Conservation (phyloP, 306 rosid species). For the Astragalus membranaceus region DNA sequence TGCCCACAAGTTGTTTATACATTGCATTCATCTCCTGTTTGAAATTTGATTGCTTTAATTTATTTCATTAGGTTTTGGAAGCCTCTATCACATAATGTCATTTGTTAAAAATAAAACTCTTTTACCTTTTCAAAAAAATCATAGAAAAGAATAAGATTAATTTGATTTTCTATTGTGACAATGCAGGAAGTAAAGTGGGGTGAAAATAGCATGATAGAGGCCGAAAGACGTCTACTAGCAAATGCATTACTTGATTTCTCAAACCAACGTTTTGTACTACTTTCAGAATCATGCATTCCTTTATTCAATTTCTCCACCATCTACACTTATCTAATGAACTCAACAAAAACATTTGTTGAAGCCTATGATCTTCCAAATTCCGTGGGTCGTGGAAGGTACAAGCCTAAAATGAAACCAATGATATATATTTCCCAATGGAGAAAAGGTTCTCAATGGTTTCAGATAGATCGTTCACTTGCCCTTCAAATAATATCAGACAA, state of each 20-base stretch:
- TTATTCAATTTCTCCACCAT: slow-evolving; percentile 65
- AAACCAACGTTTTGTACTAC: slow-evolving; percentile 65
- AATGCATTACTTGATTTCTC: slow-evolving; percentile 63
- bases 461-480: slow-evolving; percentile 58
- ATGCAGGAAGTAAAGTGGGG: slow-evolving; percentile 81
- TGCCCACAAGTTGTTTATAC: too few species aligned
- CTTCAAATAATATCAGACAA: slow-evolving; percentile 43
- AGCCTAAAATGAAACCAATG: slow-evolving; percentile 38
- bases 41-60: too few species aligned
- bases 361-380: slow-evolving; percentile 37
- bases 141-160: too few species aligned
- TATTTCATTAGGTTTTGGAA: too few species aligned
- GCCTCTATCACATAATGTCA: too few species aligned
- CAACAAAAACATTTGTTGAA: slow-evolving; percentile 49
- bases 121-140: too few species aligned
- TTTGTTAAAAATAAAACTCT: too few species aligned
- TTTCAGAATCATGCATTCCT: slow-evolving; percentile 94
- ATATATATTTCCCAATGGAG: slow-evolving; percentile 58
- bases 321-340: too few species aligned
- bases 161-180: not conserved
- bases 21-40: too few species aligned
- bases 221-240: slow-evolving; percentile 60
- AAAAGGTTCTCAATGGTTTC: too few species aligned
- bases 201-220: slow-evolving; percentile 65
- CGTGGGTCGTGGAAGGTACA: slow-evolving; percentile 71